These are phyloP conservation scores for Fusarium newnesense DNA, from an alignment of 2,329 filamentous ascomycete species.

Conservation along the genomic window DNA sequence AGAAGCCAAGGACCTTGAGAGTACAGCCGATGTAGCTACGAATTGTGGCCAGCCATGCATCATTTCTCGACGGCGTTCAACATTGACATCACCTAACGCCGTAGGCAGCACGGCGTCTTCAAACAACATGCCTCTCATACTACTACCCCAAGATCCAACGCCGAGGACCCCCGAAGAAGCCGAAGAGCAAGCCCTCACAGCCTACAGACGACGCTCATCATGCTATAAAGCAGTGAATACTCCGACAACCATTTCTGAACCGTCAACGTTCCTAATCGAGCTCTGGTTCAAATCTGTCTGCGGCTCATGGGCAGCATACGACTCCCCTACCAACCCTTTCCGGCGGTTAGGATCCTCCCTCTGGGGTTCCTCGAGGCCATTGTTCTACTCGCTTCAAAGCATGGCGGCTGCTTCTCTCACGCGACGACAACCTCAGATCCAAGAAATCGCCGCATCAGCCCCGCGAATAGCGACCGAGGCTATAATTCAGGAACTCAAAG, in stretches of 20 bases:
- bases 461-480: slow-evolving; percentile 32
- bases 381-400: slow-evolving; percentile 37
- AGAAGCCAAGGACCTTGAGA: too few species aligned
- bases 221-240: not conserved
- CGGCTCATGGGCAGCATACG: slow-evolving; percentile 37
- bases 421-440: slow-evolving; percentile 17
- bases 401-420: slow-evolving; percentile 35
- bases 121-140: not conserved
- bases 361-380: slow-evolving; percentile 19
- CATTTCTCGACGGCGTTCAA: not conserved
- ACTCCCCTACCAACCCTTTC: slow-evolving; percentile 33
- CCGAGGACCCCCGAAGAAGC: not conserved
- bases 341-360: slow-evolving; percentile 25
- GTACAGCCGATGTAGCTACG: fast-evolving
- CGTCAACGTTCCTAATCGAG: slow-evolving; percentile 27
- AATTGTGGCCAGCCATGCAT: not conserved
- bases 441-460: slow-evolving; percentile 27
- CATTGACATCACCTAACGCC: not conserved
- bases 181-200: not conserved
- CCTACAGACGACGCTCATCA: not conserved
- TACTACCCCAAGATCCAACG: not conserved
- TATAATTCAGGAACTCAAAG: slow-evolving; percentile 27
- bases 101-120: not conserved
- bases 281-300: slow-evolving; percentile 39
- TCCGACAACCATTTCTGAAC: slow-evolving; percentile 28